These are phyloP conservation scores for Paraglomus brasilianum DNA, from an alignment of 192 early-diverging fungal species.

Conservation along the genomic window DNA sequence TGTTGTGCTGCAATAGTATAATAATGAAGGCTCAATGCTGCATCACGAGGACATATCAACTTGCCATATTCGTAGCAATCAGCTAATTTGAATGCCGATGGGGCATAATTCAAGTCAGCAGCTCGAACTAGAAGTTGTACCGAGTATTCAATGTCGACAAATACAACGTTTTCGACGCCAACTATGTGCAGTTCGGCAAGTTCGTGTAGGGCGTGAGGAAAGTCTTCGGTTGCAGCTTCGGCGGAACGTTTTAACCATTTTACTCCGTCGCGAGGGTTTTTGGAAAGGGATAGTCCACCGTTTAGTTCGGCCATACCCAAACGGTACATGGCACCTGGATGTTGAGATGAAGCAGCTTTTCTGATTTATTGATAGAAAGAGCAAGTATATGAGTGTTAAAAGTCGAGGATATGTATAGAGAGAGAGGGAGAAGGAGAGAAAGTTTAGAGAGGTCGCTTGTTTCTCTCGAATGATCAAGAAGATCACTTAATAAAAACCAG, in stretches of 20 bases:
- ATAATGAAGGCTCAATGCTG: constrained; percentile 55
- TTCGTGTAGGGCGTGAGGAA: constrained; percentile 61
- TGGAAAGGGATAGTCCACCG: constrained; percentile 53
- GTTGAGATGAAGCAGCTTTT: constrained; percentile 65
- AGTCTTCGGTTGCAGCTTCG: constrained; percentile 56
- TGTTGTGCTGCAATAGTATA: constrained; percentile 64
- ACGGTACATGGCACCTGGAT: constrained; percentile 67
- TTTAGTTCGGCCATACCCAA: constrained; percentile 59
- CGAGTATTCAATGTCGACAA: constrained; percentile 63
- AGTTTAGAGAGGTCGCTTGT: constrained; percentile 11
- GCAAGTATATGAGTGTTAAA: neutral
- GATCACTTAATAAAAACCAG: too few species aligned
- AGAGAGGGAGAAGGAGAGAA: neutral
- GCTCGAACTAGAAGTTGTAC: constrained; percentile 61
- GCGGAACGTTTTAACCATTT: constrained; percentile 62
- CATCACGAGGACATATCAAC: constrained; percentile 52
- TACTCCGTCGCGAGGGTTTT: constrained; percentile 56
- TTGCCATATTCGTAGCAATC: constrained; percentile 68
- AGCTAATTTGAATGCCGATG: constrained; percentile 59
- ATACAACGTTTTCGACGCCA: constrained; percentile 58
- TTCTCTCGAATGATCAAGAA: too few species aligned
- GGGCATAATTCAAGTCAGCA: constrained; percentile 63
- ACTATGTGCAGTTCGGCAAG: constrained; percentile 56
- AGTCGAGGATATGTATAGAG: neutral
- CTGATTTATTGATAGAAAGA: constrained; percentile 32